Evolutionary conservation across 768 basidiomycete genomes (phyloP).

Genomic region (Rhizopogon roseolus): DNA sequence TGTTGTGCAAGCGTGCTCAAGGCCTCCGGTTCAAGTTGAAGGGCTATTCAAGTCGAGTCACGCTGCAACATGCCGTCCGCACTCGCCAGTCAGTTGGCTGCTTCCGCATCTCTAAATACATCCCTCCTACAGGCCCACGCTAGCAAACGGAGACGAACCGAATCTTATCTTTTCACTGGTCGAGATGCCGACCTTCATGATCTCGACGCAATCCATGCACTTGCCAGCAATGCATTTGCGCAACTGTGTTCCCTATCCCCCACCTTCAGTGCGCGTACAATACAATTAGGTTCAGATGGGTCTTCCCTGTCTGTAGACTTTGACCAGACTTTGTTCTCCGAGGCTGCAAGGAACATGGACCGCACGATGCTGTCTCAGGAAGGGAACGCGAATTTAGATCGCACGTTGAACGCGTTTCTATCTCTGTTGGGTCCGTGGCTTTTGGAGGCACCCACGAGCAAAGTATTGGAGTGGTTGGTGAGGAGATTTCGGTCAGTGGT

Average conservation of each 20-base stretch:
- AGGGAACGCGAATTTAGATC: conserved; percentile 60
- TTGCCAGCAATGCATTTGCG: conserved; percentile 73
- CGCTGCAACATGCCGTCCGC: conserved; percentile 49
- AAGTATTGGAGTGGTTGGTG: conserved; percentile 92
- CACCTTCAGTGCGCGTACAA: conserved; percentile 28
- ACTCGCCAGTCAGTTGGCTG: conserved; percentile 78
- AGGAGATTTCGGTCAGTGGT: conserved; percentile 75
- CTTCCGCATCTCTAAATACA: conserved; percentile 75
- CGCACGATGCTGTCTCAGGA: conserved; percentile 69
- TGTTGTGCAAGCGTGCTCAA: no score
- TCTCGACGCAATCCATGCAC: conserved; percentile 77
- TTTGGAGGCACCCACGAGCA: conserved; percentile 74
- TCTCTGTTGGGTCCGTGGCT: conserved; percentile 74
- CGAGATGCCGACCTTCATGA: conserved; percentile 83
- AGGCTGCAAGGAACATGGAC: conserved; percentile 69
- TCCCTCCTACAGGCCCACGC: conserved; percentile 62
- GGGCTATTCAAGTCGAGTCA: background rate
- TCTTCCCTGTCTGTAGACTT: conserved; percentile 33
- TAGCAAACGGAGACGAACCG: conserved; percentile 51
- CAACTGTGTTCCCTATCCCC: conserved; percentile 65
- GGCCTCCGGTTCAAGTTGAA: no score
- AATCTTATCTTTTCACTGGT: conserved; percentile 87
- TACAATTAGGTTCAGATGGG: conserved; percentile 11
- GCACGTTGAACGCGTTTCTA: conserved; percentile 56
- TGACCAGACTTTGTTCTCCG: conserved; percentile 76